Conservation (phyloP, 768 basidiomycete genomes). For the Serendipita sp. region DNA sequence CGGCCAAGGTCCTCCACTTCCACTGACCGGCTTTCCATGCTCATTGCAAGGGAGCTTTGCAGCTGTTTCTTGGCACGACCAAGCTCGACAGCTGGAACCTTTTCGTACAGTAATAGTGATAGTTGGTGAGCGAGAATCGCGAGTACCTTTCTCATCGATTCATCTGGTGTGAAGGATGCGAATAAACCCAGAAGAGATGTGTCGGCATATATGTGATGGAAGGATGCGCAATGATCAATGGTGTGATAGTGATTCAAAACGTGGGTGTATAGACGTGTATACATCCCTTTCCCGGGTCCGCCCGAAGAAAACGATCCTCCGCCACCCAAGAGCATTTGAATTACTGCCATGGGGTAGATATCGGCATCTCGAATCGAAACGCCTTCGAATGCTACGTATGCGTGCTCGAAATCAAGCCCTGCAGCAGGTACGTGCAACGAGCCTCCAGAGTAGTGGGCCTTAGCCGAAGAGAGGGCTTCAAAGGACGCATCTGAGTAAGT, state of each 20-base stretch:
- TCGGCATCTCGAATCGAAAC: slow-evolving; percentile 81
- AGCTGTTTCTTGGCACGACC: slow-evolving; percentile 88
- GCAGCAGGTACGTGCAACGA: slow-evolving; percentile 48
- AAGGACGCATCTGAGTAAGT: slow-evolving; percentile 12
- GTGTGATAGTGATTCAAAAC: slow-evolving; percentile 89
- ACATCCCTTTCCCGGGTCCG: slow-evolving; percentile 98
- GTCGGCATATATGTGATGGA: slow-evolving; percentile 95
- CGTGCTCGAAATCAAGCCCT: slow-evolving; percentile 67
- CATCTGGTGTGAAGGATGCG: slow-evolving; percentile 62
- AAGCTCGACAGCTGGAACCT: slow-evolving; percentile 52
- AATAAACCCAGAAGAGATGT: slow-evolving; percentile 86
- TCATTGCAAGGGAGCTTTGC: slow-evolving; percentile 86
- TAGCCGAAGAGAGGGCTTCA: slow-evolving; percentile 18
- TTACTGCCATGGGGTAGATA: slow-evolving; percentile 81
- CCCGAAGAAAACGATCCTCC: slow-evolving; percentile 89
- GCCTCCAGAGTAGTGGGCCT: slow-evolving; percentile 63
- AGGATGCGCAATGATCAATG: slow-evolving; percentile 87
- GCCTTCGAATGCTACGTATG: slow-evolving; percentile 87
- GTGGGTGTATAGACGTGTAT: slow-evolving; percentile 88
- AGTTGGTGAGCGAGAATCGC: slow-evolving; percentile 81
- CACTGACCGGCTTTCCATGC: slow-evolving; percentile 69
- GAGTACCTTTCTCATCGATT: slow-evolving; percentile 45
- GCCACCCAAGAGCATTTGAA: slow-evolving; percentile 89
- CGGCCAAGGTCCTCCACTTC: slow-evolving; percentile 84
- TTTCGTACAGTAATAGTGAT: slow-evolving; percentile 57